Conservation (phyloP, 768 basidiomycete species). For the Suillus alpinus region DNA sequence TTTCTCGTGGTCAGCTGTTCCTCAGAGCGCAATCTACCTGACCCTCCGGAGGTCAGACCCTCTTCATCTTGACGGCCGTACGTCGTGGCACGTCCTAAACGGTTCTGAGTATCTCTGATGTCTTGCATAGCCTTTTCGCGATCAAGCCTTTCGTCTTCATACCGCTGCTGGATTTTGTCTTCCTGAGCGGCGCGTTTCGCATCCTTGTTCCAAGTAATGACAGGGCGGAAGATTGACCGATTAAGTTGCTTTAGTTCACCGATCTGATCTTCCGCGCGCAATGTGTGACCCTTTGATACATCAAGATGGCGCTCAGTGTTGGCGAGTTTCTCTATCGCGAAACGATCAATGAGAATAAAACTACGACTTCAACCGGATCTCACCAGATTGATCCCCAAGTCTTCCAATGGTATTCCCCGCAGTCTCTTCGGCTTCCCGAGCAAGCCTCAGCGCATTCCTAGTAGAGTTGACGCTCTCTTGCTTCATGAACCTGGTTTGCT, state of each 20-base stretch:
- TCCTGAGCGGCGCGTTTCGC: conserved; percentile 86
- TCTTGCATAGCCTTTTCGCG: conserved; percentile 85
- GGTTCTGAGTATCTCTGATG: conserved; percentile 82
- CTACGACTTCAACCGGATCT: conserved; percentile 18
- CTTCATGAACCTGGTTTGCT: conserved; percentile 83
- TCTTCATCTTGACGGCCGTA: conserved; percentile 55
- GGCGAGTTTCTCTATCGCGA: conserved; percentile 69
- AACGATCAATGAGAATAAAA: background rate
- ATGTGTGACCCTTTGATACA: conserved; percentile 82
- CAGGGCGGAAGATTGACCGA: conserved; percentile 91
- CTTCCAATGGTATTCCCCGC: conserved; percentile 79
- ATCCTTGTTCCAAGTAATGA: conserved; percentile 90
- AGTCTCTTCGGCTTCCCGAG: conserved; percentile 95
- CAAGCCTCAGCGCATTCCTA: conserved; percentile 88
- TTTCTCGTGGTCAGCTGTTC: conserved; percentile 55
- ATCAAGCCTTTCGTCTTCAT: conserved; percentile 81
- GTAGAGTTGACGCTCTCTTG: conserved; percentile 90
- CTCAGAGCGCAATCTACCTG: conserved; percentile 43
- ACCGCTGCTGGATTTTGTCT: conserved; percentile 77
- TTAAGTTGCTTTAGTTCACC: conserved; percentile 94
- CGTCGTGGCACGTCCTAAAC: conserved; percentile 71
- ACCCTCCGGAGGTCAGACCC: conserved; percentile 24
- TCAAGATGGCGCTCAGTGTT: conserved; percentile 96
- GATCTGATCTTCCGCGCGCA: conserved; percentile 89
- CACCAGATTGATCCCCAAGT: conserved; percentile 93